Percentiles rank a stretch among this genome's conserved stretches.
phyloP scores from a whole-genome alignment of 2,329 filamentous ascomycete species.

The Ploettnerulaceae sp. region DNA sequence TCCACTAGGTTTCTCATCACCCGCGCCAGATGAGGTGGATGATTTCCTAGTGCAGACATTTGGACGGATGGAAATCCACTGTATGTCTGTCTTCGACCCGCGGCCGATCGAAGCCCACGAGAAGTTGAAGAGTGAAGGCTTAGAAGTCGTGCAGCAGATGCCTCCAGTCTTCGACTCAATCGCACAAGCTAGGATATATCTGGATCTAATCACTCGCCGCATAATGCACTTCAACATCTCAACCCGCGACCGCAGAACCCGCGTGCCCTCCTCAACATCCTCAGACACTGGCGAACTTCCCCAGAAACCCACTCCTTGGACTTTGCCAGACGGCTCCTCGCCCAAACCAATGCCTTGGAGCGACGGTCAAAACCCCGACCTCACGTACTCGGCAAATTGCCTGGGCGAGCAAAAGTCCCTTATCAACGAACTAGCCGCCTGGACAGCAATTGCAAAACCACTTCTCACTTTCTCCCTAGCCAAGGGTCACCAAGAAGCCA shows the following conservation, averaged over 20 bases:
- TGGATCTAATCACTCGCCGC: conserved; percentile 23
- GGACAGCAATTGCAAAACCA: conserved; percentile 15
- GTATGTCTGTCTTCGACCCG: conserved; percentile 45
- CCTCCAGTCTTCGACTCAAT: conserved; percentile 16
- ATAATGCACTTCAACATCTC: conserved; percentile 21
- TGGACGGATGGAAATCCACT: conserved; percentile 55
- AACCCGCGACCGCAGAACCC: conserved; percentile 4
- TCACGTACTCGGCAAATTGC: conserved; percentile 5
- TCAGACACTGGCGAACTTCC: neutral
- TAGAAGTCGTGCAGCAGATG: conserved; percentile 19
- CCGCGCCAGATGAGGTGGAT: conserved; percentile 35
- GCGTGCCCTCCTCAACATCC: neutral
- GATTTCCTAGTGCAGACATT: conserved; percentile 58
- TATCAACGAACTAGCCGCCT: conserved; percentile 12
- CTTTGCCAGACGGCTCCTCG: neutral
- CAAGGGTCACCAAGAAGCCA: conserved; percentile 12
- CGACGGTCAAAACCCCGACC: conserved; percentile 16
- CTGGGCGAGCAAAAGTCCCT: conserved; percentile 14
- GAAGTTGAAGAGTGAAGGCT: conserved; percentile 17
- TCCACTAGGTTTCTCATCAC: conserved; percentile 24
- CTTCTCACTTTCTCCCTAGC: conserved; percentile 7
- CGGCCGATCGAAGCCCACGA: conserved; percentile 13
- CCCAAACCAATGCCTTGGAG: conserved; percentile 17
- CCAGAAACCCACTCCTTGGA: conserved; percentile 1
- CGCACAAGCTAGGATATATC: conserved; percentile 21